Conservation (phyloP, 805 yeast genomes). For the Zygosaccharomyces kombuchaensis region DNA sequence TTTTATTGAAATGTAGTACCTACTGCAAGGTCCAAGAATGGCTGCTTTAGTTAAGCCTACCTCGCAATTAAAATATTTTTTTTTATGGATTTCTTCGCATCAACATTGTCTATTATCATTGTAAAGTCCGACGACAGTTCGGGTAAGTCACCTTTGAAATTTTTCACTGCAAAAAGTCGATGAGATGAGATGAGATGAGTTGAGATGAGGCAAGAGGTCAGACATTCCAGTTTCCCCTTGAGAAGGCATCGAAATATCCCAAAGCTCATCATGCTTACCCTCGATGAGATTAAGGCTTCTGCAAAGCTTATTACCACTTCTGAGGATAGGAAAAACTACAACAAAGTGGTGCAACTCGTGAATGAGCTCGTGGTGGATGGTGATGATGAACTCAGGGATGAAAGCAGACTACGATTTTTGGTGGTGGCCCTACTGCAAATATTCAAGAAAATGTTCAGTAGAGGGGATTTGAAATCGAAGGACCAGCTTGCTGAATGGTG, state of each 20-base stretch:
- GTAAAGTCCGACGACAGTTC: background rate
- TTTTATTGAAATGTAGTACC: no score
- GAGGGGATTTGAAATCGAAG: slow-evolving; percentile 29
- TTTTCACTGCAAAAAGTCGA: slow-evolving; percentile 8
- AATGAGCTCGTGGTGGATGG: slow-evolving; percentile 18
- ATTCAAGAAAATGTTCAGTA: slow-evolving; percentile 31
- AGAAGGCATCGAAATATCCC: background rate
- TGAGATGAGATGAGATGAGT: slow-evolving; percentile 22
- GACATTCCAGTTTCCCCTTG: background rate
- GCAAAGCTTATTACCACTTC: slow-evolving; percentile 28
- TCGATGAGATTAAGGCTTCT: slow-evolving; percentile 27
- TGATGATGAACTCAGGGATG: slow-evolving; percentile 12
- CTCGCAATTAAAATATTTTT: no score
- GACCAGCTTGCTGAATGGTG: slow-evolving; percentile 57
- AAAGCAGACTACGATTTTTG: slow-evolving; percentile 25
- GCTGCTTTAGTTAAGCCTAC: no score
- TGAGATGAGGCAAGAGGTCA: background rate
- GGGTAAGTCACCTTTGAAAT: slow-evolving; percentile 5
- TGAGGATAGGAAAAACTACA: slow-evolving; percentile 32
- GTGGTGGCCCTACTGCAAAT: slow-evolving; percentile 32
- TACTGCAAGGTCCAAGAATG: no score
- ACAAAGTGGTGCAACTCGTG: slow-evolving; percentile 29
- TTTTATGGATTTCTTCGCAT: background rate
- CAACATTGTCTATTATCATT: background rate
- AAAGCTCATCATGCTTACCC: slow-evolving; percentile 13